phyloP scores from a whole-genome alignment of 208 protist species.

The Leishmania tarentolae region DNA sequence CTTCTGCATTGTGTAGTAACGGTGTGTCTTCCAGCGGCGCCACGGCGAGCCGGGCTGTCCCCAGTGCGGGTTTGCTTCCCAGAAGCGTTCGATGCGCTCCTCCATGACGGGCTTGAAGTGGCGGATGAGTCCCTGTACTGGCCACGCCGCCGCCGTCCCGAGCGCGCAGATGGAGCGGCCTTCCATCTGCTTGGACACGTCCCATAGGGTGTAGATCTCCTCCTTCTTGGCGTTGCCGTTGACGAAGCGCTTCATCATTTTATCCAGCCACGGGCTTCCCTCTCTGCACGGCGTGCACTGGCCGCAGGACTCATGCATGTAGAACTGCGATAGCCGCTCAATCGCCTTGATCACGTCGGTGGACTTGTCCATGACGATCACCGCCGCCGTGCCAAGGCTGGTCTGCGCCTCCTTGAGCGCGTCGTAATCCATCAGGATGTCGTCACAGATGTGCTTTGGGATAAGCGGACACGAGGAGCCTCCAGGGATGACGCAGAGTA shows the following conservation, averaged over 20 bases:
- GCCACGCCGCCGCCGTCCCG: conserved; percentile 98
- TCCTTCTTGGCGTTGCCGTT: conserved; percentile 96
- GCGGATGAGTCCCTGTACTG: conserved; percentile 97
- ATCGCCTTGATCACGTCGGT: conserved; percentile 97
- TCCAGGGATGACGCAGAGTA: conserved; percentile 97
- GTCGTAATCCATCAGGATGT: conserved; percentile 99
- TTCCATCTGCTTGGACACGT: conserved; percentile 98
- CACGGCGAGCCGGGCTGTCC: conserved; percentile 79
- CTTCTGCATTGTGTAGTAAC: conserved; percentile 93
- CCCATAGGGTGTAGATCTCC: conserved; percentile 98
- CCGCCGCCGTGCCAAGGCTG: conserved; percentile 98
- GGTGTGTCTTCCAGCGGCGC: conserved; percentile 87
- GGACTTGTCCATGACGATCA: conserved; percentile 99
- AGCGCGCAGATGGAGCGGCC: conserved; percentile 99
- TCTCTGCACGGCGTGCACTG: conserved; percentile 99
- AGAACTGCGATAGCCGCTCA: conserved; percentile 96
- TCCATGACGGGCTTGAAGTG: conserved; percentile 97
- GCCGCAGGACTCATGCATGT: conserved; percentile 97
- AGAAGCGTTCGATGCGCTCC: conserved; percentile 93
- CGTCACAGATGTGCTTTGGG: conserved; percentile 94
- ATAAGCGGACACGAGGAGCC: conserved; percentile 97
- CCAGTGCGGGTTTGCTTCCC: conserved; percentile 90
- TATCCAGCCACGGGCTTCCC: conserved; percentile 95
- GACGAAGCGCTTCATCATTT: conserved; percentile 98
- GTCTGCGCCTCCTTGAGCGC: conserved; percentile 92